Evolutionary conservation across 257 asterid genomes (phyloP).

Genomic region (Linaria vulgaris): DNA sequence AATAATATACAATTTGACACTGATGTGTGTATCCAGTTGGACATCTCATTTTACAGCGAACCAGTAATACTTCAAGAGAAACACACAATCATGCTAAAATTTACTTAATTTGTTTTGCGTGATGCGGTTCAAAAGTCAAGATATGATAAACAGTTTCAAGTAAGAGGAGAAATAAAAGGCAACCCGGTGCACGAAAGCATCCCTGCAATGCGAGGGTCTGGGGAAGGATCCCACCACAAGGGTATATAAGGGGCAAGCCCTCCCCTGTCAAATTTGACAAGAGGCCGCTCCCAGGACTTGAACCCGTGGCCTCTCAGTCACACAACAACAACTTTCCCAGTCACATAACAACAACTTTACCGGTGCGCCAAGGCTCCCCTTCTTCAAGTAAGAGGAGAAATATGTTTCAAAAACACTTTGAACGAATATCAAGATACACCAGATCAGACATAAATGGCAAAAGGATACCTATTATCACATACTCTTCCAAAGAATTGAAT

Average conservation of each 20-base stretch:
- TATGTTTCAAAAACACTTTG: neutral
- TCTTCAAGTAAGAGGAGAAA: conserved; percentile 9
- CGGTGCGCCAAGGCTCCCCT: too few relatives aligned
- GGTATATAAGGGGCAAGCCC: too few relatives aligned
- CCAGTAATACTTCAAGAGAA: neutral
- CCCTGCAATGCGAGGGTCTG: too few relatives aligned
- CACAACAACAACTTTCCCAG: too few relatives aligned
- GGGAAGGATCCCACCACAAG: too few relatives aligned
- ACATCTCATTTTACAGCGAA: conserved; percentile 13
- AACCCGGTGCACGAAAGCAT: too few relatives aligned
- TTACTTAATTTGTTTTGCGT: conserved; percentile 1
- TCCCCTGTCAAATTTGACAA: too few relatives aligned
- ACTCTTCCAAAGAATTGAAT: conserved; percentile 16
- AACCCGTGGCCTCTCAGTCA: too few relatives aligned
- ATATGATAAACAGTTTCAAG: conserved; percentile 16
- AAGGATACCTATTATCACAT: neutral
- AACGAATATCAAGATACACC: conserved; percentile 4
- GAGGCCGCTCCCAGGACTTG: too few relatives aligned
- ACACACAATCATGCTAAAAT: neutral
- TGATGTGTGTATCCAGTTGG: conserved; percentile 6
- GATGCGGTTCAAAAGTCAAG: conserved; percentile 8
- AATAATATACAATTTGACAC: neutral
- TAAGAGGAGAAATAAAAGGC: too few relatives aligned
- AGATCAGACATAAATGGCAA: neutral
- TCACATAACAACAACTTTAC: too few relatives aligned